phyloP scores from a whole-genome alignment of 441 rosid genomes.

The Flueggea neowawraea region DNA sequence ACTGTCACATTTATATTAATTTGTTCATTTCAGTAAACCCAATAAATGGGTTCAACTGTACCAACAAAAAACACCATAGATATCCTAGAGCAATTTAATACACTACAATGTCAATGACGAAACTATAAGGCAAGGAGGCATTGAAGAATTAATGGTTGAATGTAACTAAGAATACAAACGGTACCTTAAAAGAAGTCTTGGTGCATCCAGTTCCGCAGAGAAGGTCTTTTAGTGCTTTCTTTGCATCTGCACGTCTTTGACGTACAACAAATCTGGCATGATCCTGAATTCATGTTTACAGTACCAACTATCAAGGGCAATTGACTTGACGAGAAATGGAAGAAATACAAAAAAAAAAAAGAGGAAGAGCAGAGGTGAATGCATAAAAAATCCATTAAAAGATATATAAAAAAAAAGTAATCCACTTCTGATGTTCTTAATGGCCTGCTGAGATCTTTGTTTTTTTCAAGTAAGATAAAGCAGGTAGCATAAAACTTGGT shows the following conservation, averaged over 20 bases:
- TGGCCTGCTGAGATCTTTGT: no score
- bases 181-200: slow-evolving; percentile 39
- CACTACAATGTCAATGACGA: neutral
- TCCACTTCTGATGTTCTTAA: no score
- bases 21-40: neutral
- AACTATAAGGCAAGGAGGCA: no score
- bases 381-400: no score
- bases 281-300: slow-evolving; percentile 27
- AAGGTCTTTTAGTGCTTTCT: slow-evolving; percentile 49
- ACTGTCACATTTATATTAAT: neutral
- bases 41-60: slow-evolving; percentile 5
- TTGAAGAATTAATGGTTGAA: neutral
- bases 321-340: neutral
- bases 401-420: no score
- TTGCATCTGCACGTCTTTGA: slow-evolving; percentile 52
- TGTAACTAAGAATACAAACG: neutral
- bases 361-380: neutral
- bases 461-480: no score
- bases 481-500: no score
- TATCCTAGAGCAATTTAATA: neutral
- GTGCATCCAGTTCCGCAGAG: slow-evolving; percentile 34
- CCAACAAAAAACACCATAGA: neutral
- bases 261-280: slow-evolving; percentile 35
- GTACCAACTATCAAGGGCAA: slow-evolving; percentile 2
- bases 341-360: neutral